Conservation (phyloP, 441 rosid species). For the Arabidopsis lyrata region DNA sequence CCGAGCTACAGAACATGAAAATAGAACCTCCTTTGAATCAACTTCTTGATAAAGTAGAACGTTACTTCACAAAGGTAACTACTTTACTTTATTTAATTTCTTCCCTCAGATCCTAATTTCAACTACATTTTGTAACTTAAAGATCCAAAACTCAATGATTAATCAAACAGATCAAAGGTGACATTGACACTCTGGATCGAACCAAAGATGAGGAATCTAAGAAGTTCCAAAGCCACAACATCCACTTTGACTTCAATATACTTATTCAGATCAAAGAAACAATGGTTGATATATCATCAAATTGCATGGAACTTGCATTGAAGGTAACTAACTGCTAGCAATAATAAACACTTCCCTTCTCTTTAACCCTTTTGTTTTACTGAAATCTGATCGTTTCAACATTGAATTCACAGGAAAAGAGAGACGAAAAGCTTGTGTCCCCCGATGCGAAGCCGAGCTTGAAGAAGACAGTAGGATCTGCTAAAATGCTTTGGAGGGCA, state of each 20-base stretch:
- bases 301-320: slow-evolving; percentile 88
- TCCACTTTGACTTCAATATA: slow-evolving; percentile 77
- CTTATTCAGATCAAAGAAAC: slow-evolving; percentile 85
- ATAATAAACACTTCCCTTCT: background rate
- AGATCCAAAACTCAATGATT: slow-evolving; percentile 7
- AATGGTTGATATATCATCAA: slow-evolving; percentile 91
- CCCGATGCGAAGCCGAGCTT: slow-evolving; percentile 37
- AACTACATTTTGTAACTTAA: background rate
- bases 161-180: slow-evolving; percentile 69
- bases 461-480: slow-evolving; percentile 41
- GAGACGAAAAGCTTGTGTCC: slow-evolving; percentile 46
- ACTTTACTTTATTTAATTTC: background rate
- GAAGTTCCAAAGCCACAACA: slow-evolving; percentile 74
- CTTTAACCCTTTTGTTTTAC: background rate
- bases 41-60: slow-evolving; percentile 79
- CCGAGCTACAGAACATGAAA: slow-evolving; percentile 74
- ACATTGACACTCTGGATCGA: slow-evolving; percentile 74
- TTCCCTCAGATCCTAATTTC: background rate
- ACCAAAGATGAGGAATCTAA: slow-evolving; percentile 90
- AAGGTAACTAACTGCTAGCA: slow-evolving; percentile 52
- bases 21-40: slow-evolving; percentile 61
- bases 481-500: slow-evolving; percentile 64
- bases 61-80: slow-evolving; percentile 74
- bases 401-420: slow-evolving; percentile 52
- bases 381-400: background rate